Conservation (phyloP, 2,329 filamentous ascomycete genomes). For the Elsinoe arachidis region DNA sequence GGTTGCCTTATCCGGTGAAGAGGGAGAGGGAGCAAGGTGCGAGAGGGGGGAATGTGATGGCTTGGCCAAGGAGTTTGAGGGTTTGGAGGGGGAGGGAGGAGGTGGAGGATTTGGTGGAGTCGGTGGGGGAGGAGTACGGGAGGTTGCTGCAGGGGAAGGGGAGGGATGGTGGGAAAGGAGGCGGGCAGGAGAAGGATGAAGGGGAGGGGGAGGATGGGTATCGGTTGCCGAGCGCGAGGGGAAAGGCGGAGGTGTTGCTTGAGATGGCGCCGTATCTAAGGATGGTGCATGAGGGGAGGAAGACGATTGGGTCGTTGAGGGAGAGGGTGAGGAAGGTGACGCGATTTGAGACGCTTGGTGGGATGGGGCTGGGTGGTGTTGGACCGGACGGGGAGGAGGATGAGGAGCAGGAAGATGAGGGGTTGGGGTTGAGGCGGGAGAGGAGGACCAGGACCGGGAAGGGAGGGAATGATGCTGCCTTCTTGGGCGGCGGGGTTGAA, state of each 20-base stretch:
- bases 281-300: slow-evolving; percentile 8
- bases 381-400: slow-evolving; percentile 21
- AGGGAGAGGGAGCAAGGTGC: slow-evolving; percentile 35
- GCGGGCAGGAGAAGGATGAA: neutral
- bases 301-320: slow-evolving; percentile 24
- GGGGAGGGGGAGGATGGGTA: neutral
- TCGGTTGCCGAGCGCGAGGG: neutral
- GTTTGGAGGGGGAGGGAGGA: slow-evolving; percentile 80
- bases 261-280: slow-evolving; percentile 8
- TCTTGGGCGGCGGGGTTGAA: slow-evolving; percentile 21
- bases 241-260: neutral
- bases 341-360: slow-evolving; percentile 58
- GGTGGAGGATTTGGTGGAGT: slow-evolving; percentile 61
- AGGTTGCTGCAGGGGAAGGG: slow-evolving; percentile 28
- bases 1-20: slow-evolving; percentile 77
- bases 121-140: slow-evolving; percentile 54
- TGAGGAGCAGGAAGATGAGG: slow-evolving; percentile 15
- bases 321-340: slow-evolving; percentile 30
- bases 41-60: slow-evolving; percentile 62
- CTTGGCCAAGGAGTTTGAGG: slow-evolving; percentile 76
- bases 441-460: slow-evolving; percentile 10
- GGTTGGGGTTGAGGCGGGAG: slow-evolving; percentile 15
- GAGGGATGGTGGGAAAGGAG: slow-evolving; percentile 19
- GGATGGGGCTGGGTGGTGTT: slow-evolving; percentile 64
- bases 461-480: slow-evolving; percentile 17